Percentiles rank a stretch among this genome's conserved stretches.
Evolutionary conservation across 768 basidiomycete species (phyloP).

Genomic region (Phlegmacium glaucopus): DNA sequence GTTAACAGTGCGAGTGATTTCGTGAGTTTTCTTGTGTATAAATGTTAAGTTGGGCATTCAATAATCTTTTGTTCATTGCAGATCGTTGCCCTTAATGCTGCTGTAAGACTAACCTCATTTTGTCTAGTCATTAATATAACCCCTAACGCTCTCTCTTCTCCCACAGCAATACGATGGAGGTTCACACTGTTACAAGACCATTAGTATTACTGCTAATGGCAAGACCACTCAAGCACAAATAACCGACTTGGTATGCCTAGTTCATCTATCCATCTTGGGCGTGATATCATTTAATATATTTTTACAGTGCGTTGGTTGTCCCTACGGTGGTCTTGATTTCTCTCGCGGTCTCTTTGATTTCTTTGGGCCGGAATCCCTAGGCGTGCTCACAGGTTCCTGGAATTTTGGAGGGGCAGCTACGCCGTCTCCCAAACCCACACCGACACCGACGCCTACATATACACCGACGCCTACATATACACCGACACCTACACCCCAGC

Average conservation of each 20-base stretch:
- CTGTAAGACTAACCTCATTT: slow-evolving; percentile 10
- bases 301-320: slow-evolving; percentile 38
- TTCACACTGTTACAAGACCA: slow-evolving; percentile 45
- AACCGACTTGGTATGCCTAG: slow-evolving; percentile 43
- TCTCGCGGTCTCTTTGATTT: slow-evolving; percentile 54
- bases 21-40: slow-evolving; percentile 14
- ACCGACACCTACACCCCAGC: slow-evolving; percentile 5
- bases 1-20: slow-evolving; percentile 24
- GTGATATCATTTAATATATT: background rate
- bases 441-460: slow-evolving; percentile 7
- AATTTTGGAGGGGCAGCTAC: slow-evolving; percentile 31
- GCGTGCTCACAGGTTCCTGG: slow-evolving; percentile 58
- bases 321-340: slow-evolving; percentile 60
- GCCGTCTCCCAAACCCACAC: slow-evolving; percentile 14
- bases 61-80: slow-evolving; percentile 1
- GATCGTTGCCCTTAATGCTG: slow-evolving; percentile 23
- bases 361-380: slow-evolving; percentile 42
- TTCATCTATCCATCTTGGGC: background rate
- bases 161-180: slow-evolving; percentile 21
- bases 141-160: background rate
- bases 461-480: slow-evolving; percentile 7
- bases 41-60: background rate
- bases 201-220: slow-evolving; percentile 50
- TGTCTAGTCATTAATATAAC: background rate
- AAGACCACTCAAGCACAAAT: slow-evolving; percentile 48